A percentile compares a stretch with the other conserved stretches of the same genome.
These are phyloP conservation scores for Pseudozyma tsukubaensis DNA, from an alignment of 1,284 basidiomycete genomes.

Conservation along the genomic window DNA sequence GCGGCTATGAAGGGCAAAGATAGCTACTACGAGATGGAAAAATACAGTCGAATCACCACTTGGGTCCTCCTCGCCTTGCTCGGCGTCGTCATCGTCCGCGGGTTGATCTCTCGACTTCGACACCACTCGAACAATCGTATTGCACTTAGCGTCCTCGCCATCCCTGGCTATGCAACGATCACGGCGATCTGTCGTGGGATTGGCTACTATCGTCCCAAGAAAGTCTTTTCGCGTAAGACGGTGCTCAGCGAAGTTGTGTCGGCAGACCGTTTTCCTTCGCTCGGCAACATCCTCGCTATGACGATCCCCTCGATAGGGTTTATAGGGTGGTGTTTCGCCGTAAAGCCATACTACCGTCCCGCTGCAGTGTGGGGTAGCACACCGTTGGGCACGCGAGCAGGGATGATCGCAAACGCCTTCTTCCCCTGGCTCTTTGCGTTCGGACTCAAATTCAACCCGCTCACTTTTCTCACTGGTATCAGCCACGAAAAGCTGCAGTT, in stretches of 20 bases:
- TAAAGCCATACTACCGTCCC: conserved; percentile 59
- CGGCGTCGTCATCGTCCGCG: conserved; percentile 28
- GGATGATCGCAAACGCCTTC: conserved; percentile 59
- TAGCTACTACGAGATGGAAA: conserved; percentile 79
- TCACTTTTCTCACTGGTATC: conserved; percentile 58
- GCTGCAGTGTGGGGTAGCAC: conserved; percentile 52
- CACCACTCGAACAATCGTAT: conserved; percentile 13
- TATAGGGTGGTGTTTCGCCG: conserved; percentile 46
- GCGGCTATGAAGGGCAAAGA: conserved; percentile 48
- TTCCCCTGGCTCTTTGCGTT: conserved; percentile 60
- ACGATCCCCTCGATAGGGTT: conserved; percentile 27
- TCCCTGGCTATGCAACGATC: conserved; percentile 23
- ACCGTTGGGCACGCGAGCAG: conserved; percentile 56
- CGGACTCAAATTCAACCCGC: conserved; percentile 62
- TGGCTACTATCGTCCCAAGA: conserved; percentile 45
- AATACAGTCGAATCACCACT: conserved; percentile 87
- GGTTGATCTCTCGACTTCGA: conserved; percentile 19
- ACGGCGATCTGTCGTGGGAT: conserved; percentile 32
- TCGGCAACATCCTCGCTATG: conserved; percentile 37
- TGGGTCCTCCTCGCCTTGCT: conserved; percentile 40
- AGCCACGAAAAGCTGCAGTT: conserved; percentile 64
- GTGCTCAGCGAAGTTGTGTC: conserved; percentile 28
- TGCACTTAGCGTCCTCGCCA: conserved; percentile 11
- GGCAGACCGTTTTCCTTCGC: conserved; percentile 37
- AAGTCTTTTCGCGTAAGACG: conserved; percentile 26